Evolutionary conservation across 2,329 filamentous ascomycete genomes (phyloP).

Genomic region (Cercospora sp.): DNA sequence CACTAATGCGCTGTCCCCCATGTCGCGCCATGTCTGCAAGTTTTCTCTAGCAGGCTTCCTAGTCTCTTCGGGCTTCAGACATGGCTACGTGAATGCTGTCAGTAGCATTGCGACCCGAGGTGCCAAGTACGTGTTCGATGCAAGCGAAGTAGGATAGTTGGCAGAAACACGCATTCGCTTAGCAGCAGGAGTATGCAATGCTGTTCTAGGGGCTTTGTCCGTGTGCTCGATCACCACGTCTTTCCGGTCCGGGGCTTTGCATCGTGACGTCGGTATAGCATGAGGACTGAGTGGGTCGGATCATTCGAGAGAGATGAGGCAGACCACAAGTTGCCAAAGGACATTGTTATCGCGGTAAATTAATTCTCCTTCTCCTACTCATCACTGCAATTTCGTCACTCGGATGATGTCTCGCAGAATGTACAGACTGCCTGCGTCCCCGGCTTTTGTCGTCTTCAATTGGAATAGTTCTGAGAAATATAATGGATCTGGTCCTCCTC

Average conservation of each 20-base stretch:
- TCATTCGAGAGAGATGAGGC: neutral
- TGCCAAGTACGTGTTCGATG: neutral
- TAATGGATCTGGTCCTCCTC: neutral
- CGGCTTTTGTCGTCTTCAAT: neutral
- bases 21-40: neutral
- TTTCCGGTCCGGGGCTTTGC: neutral
- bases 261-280: neutral
- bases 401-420: slow-evolving; percentile 4
- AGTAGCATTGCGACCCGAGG: neutral
- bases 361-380: neutral
- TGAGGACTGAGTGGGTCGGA: neutral
- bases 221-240: neutral
- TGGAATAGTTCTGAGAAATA: slow-evolving; percentile 9
- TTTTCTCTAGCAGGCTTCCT: neutral
- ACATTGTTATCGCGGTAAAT: neutral
- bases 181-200: neutral
- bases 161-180: neutral
- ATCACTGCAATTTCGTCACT: slow-evolving; percentile 7
- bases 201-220: neutral
- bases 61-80: neutral
- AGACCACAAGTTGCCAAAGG: neutral
- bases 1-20: neutral
- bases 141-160: neutral
- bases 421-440: neutral
- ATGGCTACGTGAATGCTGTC: neutral